Base-by-base conservation (phyloP, 441 rosid species). In the Biscutella auriculata region DNA sequence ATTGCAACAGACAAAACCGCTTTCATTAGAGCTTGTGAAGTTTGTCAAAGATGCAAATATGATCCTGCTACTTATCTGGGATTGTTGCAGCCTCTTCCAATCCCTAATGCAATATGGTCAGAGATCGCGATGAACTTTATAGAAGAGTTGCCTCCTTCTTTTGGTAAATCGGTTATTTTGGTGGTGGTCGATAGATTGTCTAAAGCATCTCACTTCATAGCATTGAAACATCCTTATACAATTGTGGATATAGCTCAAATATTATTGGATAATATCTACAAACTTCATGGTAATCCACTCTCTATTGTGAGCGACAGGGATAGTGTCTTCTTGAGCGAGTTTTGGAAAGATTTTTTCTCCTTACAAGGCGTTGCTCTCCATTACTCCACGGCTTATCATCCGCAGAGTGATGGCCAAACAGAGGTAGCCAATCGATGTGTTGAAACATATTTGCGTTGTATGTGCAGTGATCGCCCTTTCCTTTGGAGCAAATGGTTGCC, bases 401-500 rank as follows among this genome's bases (percentile, higher is more conserved):
- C 41, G 1, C 41, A 36, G 8, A 36, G 41, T 6, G 41, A 36
- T 36, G 41, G 41, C 1, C 41, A 36, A 13, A 36, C 16, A 0
- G 16, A 36, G 12, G 16, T 36, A 1, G 16, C 12, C 1, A 36
- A 36, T 12, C 0, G 41, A 5, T n/a, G 41, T 5, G 2, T 39
- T 1, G 50, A 51, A 1, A 36, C 35, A 0, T 62, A 62, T 3
- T 2, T 51, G 0, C 0, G 60, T 0, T 62, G 50, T 5, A 39
- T 39, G 49, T 16, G 8, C 0, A 2, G 9, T 11, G 50, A 27
- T 1, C 6, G 5, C 0, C 66, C 29, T 1, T 0, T 8, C 2
- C 7, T 13, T 4, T 58, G 63, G 53, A 9, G 14, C 2, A 27
- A 32, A 0, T 59, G 54, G 54, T 3, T 59, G 1, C 3, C 67